Evolutionary conservation across 495 filamentous ascomycete species (phyloP).

Genomic region (Hyaloscypha bicolor): DNA sequence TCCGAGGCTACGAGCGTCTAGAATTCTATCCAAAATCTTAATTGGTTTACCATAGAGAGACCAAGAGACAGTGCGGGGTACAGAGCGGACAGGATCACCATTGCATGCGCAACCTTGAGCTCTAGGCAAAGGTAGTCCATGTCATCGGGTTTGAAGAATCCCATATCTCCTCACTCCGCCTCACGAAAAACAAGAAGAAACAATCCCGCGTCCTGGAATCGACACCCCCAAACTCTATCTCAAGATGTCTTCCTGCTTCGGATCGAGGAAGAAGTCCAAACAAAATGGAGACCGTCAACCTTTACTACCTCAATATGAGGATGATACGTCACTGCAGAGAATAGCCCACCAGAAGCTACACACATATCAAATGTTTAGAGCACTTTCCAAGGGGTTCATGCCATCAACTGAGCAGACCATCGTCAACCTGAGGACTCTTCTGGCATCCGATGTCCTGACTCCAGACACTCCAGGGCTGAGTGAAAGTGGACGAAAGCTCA

Average conservation of each 20-base stretch:
- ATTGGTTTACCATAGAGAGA: not conserved
- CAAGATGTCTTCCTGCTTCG: constrained; percentile 41
- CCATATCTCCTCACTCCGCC: not conserved
- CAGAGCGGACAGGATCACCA: not conserved
- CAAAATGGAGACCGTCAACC: constrained; percentile 64
- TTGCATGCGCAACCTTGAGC: not conserved
- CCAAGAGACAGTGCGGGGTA: constrained; percentile 1
- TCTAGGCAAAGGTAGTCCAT: not conserved
- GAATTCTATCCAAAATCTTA: not conserved
- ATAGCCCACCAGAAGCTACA: constrained; percentile 84
- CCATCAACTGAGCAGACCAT: constrained; percentile 86
- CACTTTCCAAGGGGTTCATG: constrained; percentile 85
- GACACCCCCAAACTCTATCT: not conserved
- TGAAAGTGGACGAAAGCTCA: constrained; percentile 70
- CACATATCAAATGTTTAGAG: constrained; percentile 87
- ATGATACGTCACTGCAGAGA: constrained; percentile 79
- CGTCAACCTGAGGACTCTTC: constrained; percentile 77
- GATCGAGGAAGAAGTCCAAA: constrained; percentile 34
- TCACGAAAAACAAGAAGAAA: too few relatives aligned
- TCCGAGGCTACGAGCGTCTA: not conserved
- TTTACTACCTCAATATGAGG: constrained; percentile 80
- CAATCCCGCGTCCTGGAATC: not conserved
- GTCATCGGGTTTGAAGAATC: constrained; percentile 18
- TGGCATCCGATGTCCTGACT: constrained; percentile 78
- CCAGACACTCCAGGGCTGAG: constrained; percentile 75